These are phyloP conservation scores for Candida labiduridarum DNA, from an alignment of 1,139 yeast species.

Conservation along the genomic window DNA sequence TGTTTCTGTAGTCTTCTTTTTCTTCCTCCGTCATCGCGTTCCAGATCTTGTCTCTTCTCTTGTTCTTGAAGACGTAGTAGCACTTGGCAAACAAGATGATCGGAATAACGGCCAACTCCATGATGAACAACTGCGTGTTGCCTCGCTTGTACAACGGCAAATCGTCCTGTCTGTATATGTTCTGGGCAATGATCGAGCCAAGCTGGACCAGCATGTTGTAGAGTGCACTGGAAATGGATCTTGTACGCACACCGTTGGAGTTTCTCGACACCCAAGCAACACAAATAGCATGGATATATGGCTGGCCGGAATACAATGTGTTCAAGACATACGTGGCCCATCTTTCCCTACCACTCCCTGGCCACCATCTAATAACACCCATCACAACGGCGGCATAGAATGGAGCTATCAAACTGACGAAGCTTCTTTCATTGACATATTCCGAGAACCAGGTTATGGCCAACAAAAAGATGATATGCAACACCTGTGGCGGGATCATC, in stretches of 20 bases:
- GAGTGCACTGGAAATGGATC: constrained; percentile 59
- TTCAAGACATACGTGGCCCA: constrained; percentile 59
- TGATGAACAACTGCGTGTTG: constrained; percentile 31
- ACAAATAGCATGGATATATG: too few species aligned
- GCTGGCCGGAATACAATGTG: constrained; percentile 47
- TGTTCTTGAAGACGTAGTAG: constrained; percentile 53
- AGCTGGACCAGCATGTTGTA: constrained; percentile 65
- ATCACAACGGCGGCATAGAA: constrained; percentile 41
- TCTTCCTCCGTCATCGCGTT: constrained; percentile 48
- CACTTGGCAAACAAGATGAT: constrained; percentile 24
- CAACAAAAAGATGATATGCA: constrained; percentile 31
- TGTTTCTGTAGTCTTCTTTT: constrained; percentile 42
- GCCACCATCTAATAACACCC: constrained; percentile 53
- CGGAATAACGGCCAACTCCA: constrained; percentile 21
- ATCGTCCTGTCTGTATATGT: constrained; percentile 60
- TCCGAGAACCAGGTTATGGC: constrained; percentile 44
- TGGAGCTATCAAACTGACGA: constrained; percentile 36
- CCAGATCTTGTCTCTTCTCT: constrained; percentile 49
- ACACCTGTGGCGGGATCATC: constrained; percentile 42
- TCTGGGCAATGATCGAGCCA: constrained; percentile 51
- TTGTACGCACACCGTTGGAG: constrained; percentile 57
- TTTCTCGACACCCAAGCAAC: constrained; percentile 66
- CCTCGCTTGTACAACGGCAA: too few species aligned
- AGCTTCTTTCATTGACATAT: constrained; percentile 35
- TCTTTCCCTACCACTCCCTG: constrained; percentile 43